These are phyloP conservation scores for Colletotrichum cereale DNA, from an alignment of 2,329 filamentous ascomycete species.

Conservation along the genomic window DNA sequence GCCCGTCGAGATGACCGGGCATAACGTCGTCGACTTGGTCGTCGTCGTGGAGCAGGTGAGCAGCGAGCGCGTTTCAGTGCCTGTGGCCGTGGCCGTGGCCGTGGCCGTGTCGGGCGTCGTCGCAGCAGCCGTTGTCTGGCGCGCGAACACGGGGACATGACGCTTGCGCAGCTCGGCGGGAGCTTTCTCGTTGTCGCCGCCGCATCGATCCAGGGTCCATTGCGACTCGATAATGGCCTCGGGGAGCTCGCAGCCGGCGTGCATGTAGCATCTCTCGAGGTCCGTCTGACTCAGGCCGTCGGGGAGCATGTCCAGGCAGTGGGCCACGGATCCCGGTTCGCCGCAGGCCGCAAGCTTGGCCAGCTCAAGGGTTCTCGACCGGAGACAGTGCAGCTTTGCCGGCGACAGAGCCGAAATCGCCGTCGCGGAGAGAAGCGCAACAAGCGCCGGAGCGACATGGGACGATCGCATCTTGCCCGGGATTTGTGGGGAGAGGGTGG, in stretches of 20 bases:
- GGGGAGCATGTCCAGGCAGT: constrained; percentile 56
- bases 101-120: constrained; percentile 29
- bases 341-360: constrained; percentile 59
- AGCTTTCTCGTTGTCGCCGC: constrained; percentile 39
- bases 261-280: constrained; percentile 54
- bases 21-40: constrained; percentile 55
- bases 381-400: constrained; percentile 54
- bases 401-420: constrained; percentile 47
- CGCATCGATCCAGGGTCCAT: constrained; percentile 49
- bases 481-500: constrained; percentile 33
- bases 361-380: constrained; percentile 53
- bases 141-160: constrained; percentile 23
- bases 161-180: constrained; percentile 40
- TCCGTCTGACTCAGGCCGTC: constrained; percentile 47
- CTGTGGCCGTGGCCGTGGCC: constrained; percentile 1
- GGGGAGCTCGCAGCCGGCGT: constrained; percentile 51
- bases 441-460: constrained; percentile 30
- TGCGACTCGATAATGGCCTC: constrained; percentile 49
- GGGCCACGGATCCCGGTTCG: constrained; percentile 54
- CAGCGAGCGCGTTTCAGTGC: constrained; percentile 41
- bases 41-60: constrained; percentile 47
- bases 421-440: constrained; percentile 44
- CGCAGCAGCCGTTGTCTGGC: constrained; percentile 41
- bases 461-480: constrained; percentile 33
- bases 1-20: constrained; percentile 50